Percentiles rank a stretch among this genome's conserved stretches.
Conservation (phyloP, 179 eudicot species). For the Beta macrorhiza region DNA sequence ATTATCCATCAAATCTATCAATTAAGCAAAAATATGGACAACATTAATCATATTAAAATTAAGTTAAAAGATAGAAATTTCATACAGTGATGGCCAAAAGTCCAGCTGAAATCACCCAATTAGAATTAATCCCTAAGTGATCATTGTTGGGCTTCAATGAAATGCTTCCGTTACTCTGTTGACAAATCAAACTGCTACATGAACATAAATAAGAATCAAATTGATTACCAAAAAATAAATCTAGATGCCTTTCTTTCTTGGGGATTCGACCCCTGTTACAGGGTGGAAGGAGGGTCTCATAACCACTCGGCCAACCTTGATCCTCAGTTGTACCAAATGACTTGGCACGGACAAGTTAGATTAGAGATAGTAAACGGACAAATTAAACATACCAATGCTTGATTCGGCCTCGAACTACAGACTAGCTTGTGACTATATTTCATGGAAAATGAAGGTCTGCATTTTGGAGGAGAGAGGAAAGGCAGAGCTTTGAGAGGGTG, state of each 20-base stretch:
- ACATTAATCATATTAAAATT: not conserved
- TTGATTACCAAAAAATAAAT: not conserved
- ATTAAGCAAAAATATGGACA: not conserved
- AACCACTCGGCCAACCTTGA: no score
- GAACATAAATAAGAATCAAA: not conserved
- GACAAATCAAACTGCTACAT: not conserved
- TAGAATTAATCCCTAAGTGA: constrained; percentile 17
- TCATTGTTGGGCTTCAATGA: constrained; percentile 10
- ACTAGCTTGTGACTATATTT: constrained; percentile 33
- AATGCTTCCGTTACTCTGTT: constrained; percentile 20
- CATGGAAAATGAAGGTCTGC: constrained; percentile 26
- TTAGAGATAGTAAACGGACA: no score
- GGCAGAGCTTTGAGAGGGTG: constrained; percentile 59
- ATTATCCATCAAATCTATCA: not conserved
- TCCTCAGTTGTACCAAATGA: no score
- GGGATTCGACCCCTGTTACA: no score
- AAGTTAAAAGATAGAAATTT: not conserved
- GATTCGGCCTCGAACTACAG: constrained; percentile 27
- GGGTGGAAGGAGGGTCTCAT: no score
- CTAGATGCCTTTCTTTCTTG: no score
- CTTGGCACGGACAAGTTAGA: no score
- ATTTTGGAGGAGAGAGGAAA: constrained; percentile 36
- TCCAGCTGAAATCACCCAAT: constrained; percentile 47
- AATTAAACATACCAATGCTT: constrained; percentile 12
- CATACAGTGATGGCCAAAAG: constrained; percentile 50